Evolutionary conservation across 129 eudicot species (phyloP), one percentile per base, ranked within the genome.

Genomic region (Tagetes patula): DNA sequence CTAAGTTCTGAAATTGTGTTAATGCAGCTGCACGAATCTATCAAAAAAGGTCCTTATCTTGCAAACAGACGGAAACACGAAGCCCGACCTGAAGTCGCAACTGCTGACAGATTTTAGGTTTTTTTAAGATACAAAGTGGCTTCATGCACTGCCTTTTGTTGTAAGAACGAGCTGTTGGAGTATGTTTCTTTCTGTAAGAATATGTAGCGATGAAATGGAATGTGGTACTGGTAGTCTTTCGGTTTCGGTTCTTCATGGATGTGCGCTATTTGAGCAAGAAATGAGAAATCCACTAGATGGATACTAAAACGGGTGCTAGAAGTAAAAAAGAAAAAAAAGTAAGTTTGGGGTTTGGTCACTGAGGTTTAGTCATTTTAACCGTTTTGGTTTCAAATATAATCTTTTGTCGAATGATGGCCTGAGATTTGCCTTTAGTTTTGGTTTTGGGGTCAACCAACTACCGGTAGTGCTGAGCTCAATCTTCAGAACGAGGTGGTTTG

Each of bases 1-100:
- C 8, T 46, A 33, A 5, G 32, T n/a, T 6, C 0, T 8, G 8
- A 49, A 52, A 65, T 50, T 12, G 30, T 42, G 11, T 4, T 50
- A 12, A 34, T 80, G 81, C 96, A 93, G 98, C 81, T 93, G 70
- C 74, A 77, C 73, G 96, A 93, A 85, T 84, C 93, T 75, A 77
- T 90, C 38, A 81, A 67, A 81, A 86, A 91, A 67, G 98, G 98
- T 61, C 98, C 98, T 33, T 93, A 84, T 73, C 96, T 82, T 38
- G 86, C 83, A 5, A 81, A 86, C 67, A 88, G 75, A 79, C 88
- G 77, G 5, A 87, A 70, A n/a, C 40, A 65, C 37, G 98, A 93
- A 81, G 92, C 96, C 65, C 91, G 75, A 66, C 98, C 96, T n/a
- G 84, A 80, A 36, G 92, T 89, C 0, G 75, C 69, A 75, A 93